Conservation (phyloP, 208 protist genomes). For the Spironucleus salmonicida region DNA sequence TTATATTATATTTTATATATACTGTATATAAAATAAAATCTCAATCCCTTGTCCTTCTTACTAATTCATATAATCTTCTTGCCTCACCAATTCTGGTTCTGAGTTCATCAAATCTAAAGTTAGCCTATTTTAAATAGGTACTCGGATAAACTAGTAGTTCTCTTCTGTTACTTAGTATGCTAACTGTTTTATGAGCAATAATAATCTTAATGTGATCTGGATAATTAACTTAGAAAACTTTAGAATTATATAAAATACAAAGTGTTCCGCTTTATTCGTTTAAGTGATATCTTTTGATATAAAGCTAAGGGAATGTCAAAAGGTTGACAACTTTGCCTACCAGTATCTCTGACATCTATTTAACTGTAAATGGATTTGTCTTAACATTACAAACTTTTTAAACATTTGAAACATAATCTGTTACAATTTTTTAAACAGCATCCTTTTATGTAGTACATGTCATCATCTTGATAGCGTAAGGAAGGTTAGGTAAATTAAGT, state of each 20-base stretch:
- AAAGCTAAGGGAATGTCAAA: neutral
- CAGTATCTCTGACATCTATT: too few relatives aligned
- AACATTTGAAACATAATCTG: neutral
- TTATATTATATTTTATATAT: too few relatives aligned
- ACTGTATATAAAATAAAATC: too few relatives aligned
- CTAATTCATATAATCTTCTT: neutral
- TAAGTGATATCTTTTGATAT: neutral
- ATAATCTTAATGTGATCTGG: conserved; percentile 17
- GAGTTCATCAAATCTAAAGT: conserved; percentile 14
- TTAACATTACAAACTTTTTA: too few relatives aligned
- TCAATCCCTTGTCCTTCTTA: neutral
- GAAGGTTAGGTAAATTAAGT: neutral
- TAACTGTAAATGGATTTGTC: too few relatives aligned
- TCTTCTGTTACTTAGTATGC: neutral
- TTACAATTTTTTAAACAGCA: neutral
- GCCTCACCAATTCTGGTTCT: neutral
- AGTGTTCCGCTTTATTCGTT: conserved; percentile 17
- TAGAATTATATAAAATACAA: conserved; percentile 20
- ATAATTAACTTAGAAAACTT: conserved; percentile 25
- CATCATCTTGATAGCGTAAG: neutral
- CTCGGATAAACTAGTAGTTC: conserved; percentile 4
- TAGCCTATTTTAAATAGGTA: neutral
- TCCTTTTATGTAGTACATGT: neutral
- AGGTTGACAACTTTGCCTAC: neutral
- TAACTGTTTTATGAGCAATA: conserved; percentile 6